Conservation (phyloP, 2,329 filamentous ascomycete genomes). For the Phyllosticta paracitricarpa region DNA sequence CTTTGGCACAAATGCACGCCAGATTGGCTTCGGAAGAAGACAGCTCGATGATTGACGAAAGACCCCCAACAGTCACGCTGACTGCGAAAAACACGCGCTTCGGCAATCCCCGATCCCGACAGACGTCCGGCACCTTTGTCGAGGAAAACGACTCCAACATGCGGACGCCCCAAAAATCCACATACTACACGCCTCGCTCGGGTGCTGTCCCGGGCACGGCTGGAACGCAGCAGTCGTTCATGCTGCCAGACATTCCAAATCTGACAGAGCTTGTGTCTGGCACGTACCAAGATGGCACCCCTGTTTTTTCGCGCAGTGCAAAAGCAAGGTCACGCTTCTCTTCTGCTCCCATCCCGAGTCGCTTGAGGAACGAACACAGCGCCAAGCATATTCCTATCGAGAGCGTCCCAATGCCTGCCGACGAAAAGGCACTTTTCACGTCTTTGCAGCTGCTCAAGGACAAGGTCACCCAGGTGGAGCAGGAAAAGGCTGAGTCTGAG, state of each 20-base stretch:
- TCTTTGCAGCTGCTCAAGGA: conserved; percentile 49
- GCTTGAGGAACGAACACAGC: conserved; percentile 4
- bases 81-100: conserved; percentile 46
- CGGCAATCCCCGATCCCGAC: conserved; percentile 30
- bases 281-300: conserved; percentile 47
- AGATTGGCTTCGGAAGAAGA: conserved; percentile 43
- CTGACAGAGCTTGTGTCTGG: conserved; percentile 53
- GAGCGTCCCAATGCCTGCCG: conserved; percentile 46
- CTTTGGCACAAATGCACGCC: conserved; percentile 47
- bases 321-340: conserved; percentile 45
- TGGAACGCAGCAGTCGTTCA: conserved; percentile 49
- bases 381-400: conserved; percentile 38
- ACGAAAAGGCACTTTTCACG: conserved; percentile 54
- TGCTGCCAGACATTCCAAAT: conserved; percentile 51
- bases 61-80: conserved; percentile 34
- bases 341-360: conserved; percentile 29
- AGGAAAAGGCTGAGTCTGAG: conserved; percentile 43
- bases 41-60: conserved; percentile 41
- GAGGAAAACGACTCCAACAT: conserved; percentile 3
- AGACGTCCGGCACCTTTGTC: conserved; percentile 28
- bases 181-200: conserved; percentile 16
- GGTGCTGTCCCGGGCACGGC: conserved; percentile 28
- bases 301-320: conserved; percentile 43
- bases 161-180: conserved; percentile 15
- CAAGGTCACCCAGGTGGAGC: conserved; percentile 46